These are phyloP conservation scores for Trifolium fragiferum DNA, from an alignment of 306 rosid species.

Conservation along the genomic window DNA sequence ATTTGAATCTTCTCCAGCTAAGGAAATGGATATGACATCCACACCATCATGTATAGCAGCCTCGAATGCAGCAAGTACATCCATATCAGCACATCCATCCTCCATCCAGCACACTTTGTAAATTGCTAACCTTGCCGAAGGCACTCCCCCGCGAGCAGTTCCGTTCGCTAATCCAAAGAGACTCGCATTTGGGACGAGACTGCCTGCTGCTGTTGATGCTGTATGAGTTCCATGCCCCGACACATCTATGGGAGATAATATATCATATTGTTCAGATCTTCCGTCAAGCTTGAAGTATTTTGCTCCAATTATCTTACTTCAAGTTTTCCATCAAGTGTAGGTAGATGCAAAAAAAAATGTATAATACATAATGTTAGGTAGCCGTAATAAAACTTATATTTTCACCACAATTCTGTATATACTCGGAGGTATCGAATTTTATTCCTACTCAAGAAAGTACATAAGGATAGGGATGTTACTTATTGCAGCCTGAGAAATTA, in stretches of 20 bases:
- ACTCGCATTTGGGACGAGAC: conserved; percentile 56
- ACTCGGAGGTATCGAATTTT: neutral
- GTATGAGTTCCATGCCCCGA: conserved; percentile 95
- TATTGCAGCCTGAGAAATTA: neutral
- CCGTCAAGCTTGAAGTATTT: conserved; percentile 80
- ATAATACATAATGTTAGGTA: conserved; percentile 2
- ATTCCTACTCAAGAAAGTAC: neutral
- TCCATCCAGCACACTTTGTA: neutral
- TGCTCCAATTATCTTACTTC: conserved; percentile 89
- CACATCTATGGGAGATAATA: conserved; percentile 69
- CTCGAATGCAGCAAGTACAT: neutral
- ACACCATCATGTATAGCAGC: neutral
- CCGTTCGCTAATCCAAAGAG: conserved; percentile 67
- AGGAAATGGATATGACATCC: neutral
- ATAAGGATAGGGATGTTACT: neutral
- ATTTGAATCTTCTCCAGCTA: neutral
- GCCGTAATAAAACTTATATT: neutral
- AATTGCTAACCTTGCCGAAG: neutral
- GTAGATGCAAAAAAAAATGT: neutral
- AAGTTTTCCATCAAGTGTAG: conserved; percentile 31
- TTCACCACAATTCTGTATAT: too few relatives aligned
- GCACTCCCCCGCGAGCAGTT: neutral
- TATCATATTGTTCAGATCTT: conserved; percentile 53
- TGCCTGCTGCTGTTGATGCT: conserved; percentile 75
- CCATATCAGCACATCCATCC: neutral